Conservation (phyloP, 768 basidiomycete species). For the Baorangia bicolor region DNA sequence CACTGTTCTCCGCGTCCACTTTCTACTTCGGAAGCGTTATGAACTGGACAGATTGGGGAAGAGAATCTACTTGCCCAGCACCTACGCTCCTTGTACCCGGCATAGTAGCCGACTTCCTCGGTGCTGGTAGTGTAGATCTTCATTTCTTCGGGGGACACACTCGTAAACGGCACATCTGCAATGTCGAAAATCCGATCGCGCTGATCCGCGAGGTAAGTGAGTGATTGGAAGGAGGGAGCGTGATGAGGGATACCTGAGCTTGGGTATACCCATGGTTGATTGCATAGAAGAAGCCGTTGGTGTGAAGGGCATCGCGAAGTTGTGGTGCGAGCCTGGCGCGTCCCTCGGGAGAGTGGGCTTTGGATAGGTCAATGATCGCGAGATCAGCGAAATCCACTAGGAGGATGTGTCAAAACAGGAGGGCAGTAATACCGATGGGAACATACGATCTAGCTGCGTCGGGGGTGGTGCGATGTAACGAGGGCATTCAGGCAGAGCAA, state of each 20-base stretch:
- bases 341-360: slow-evolving; percentile 40
- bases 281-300: slow-evolving; percentile 41
- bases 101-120: slow-evolving; percentile 43
- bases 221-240: background rate
- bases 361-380: slow-evolving; percentile 50
- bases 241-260: slow-evolving; percentile 28
- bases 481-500: slow-evolving; percentile 33
- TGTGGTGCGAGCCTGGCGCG: slow-evolving; percentile 40
- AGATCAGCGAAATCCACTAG: slow-evolving; percentile 51
- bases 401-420: slow-evolving; percentile 25
- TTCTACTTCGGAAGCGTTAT: slow-evolving; percentile 37
- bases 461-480: slow-evolving; percentile 34
- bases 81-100: slow-evolving; percentile 49
- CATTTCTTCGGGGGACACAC: slow-evolving; percentile 43
- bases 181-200: slow-evolving; percentile 48
- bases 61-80: slow-evolving; percentile 41
- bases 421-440: background rate
- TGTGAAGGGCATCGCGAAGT: slow-evolving; percentile 46
- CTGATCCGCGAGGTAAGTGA: slow-evolving; percentile 30
- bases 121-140: slow-evolving; percentile 36
- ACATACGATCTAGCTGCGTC: slow-evolving; percentile 37
- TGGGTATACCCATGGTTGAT: slow-evolving; percentile 40
- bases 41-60: background rate
- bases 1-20: slow-evolving; percentile 47
- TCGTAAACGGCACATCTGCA: slow-evolving; percentile 44